Base-by-base conservation (phyloP, 192 early-diverging fungal genomes). In the Funneliformis geosporum region DNA sequence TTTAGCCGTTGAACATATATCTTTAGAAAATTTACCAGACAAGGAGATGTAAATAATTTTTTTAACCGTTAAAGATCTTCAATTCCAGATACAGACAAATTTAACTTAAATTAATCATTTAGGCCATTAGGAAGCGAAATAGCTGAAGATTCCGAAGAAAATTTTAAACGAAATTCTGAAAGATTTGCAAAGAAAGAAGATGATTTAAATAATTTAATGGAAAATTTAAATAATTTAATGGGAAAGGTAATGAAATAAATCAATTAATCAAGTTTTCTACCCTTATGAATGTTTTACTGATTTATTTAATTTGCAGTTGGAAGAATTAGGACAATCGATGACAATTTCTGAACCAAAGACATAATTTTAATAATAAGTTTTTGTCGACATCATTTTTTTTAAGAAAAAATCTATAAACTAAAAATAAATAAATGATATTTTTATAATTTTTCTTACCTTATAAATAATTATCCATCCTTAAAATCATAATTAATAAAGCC, bases 401-500 rank as follows among this genome's bases (percentile, higher is more conserved):
- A 33, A 33, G 33, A 33, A 33, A 33, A 33, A 0, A 33, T 2
- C 33, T 33, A 33, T 33, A 33, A 33, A 33, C 33, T 33, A 33
- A 33, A 33, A 50, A 50, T 50, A 5, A 50, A 50, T 50, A 16
- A 50, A 14, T 50, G 47, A 50, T 50, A 50, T 47, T 47, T n/a
- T 14, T 14, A 47, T 47, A 4, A 4, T 47, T 47, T 14, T 55
- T 18, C 7, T 55, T 18, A 55, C 21, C 7, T 55, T 21, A 21
- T 16, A 7, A 18, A 16, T 21, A 4, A 50, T n/a, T n/a, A 55
- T 55, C 50, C 27, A 70, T 3, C 2, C 60, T 82, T 80, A 84
- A 77, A 40, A 87, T 76, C 21, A 88, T n/a, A 11, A 78, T 23
- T 33, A 89, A 75, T 47, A 89, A 46, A 38, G 81, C 71, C 14